A percentile compares a stretch with the other conserved stretches of the same genome.
phyloP scores from a whole-genome alignment of 2,329 filamentous ascomycete genomes.

The Colletotrichum noveboracense region DNA sequence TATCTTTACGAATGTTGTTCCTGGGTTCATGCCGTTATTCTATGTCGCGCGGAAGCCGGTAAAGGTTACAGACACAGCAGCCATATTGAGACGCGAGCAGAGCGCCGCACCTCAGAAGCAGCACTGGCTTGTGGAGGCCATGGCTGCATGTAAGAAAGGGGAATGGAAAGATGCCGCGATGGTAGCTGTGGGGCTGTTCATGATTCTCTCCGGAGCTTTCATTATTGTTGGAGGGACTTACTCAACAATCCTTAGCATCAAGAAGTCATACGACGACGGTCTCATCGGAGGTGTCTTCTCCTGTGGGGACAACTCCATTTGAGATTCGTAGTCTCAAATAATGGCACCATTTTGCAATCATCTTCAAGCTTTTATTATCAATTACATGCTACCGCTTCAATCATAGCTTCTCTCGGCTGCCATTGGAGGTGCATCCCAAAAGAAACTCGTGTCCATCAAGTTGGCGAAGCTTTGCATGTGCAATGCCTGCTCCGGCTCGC shows the following conservation, averaged over 20 bases:
- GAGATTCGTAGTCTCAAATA: neutral
- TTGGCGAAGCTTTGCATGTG: conserved; percentile 22
- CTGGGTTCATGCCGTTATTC: neutral
- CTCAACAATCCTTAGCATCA: neutral
- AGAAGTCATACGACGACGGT: neutral
- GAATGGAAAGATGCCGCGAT: neutral
- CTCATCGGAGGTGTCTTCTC: neutral
- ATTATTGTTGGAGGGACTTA: neutral
- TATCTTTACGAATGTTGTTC: neutral
- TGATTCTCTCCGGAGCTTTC: neutral
- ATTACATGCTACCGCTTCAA: neutral
- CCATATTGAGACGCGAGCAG: neutral
- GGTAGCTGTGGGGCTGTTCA: neutral
- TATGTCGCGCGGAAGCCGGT: neutral
- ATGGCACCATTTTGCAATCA: neutral
- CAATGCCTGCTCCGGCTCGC: conserved; percentile 3
- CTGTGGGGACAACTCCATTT: neutral
- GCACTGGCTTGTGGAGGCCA: neutral
- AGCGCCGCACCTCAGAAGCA: neutral
- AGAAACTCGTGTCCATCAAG: conserved; percentile 17
- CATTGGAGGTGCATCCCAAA: neutral
- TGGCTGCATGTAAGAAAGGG: neutral
- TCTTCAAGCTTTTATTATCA: neutral
- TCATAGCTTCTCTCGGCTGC: neutral
- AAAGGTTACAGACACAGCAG: neutral